phyloP scores from a whole-genome alignment of 345 rosid species.

The Citrus reticulata region DNA sequence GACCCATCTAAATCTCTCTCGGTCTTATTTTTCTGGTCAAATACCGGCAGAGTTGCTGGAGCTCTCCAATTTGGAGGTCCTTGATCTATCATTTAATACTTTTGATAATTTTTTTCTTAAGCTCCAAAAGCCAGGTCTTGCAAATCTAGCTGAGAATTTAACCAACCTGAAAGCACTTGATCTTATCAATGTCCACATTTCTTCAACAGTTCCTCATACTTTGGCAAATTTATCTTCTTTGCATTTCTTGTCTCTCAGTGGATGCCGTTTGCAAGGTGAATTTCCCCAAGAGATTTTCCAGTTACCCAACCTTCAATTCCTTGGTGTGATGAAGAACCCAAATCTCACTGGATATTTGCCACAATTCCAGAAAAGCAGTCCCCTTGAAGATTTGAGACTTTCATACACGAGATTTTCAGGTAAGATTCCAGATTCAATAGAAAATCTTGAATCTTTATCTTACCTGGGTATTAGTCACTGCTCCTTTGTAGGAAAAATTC shows the following conservation, averaged over 20 bases:
- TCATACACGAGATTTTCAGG: background rate
- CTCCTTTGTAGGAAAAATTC: background rate
- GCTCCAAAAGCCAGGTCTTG: background rate
- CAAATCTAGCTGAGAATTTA: background rate
- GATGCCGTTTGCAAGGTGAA: background rate
- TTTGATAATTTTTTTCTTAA: background rate
- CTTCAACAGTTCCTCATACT: background rate
- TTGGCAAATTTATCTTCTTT: background rate
- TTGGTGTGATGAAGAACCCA: fast-evolving
- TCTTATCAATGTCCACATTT: background rate
- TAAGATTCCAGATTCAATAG: background rate
- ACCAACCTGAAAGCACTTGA: slow-evolving; percentile 11
- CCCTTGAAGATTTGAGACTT: background rate
- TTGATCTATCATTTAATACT: background rate
- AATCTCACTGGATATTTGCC: background rate
- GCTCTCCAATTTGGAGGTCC: background rate
- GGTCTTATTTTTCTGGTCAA: background rate
- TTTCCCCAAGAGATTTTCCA: background rate
- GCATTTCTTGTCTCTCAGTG: background rate
- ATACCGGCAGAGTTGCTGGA: background rate
- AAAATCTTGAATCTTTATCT: background rate
- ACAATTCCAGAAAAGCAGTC: background rate
- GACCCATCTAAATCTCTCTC: background rate
- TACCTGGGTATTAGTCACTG: background rate
- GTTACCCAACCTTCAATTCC: background rate